Percentiles rank a stretch among this genome's conserved stretches.
These are phyloP conservation scores for Dysphania ambrosioides DNA, from an alignment of 148 eudicot genomes.

Conservation along the genomic window DNA sequence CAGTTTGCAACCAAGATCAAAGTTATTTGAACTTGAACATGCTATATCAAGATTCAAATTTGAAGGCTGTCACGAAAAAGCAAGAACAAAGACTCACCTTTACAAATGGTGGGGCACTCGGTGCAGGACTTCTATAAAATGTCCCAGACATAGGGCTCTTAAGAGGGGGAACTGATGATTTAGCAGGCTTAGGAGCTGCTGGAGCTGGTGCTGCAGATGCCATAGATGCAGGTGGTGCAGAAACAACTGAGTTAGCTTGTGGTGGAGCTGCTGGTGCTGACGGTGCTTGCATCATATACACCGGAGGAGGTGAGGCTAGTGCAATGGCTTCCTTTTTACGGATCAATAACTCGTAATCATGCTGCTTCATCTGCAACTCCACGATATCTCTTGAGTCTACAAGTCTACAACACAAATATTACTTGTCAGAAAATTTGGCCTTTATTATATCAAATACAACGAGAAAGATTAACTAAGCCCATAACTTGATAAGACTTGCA, in stretches of 20 bases:
- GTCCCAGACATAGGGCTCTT: constrained; percentile 86
- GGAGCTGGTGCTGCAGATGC: constrained; percentile 40
- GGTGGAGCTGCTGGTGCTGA: constrained; percentile 26
- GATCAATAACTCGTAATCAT: constrained; percentile 60
- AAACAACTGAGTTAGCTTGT: constrained; percentile 25
- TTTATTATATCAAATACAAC: not conserved
- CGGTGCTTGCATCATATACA: constrained; percentile 49
- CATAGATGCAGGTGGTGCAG: constrained; percentile 28
- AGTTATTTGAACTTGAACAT: not conserved
- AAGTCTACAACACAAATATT: constrained; percentile 38
- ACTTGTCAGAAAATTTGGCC: not conserved
- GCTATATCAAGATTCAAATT: not conserved
- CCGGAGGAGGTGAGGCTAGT: constrained; percentile 44
- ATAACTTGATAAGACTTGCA: constrained; percentile 62
- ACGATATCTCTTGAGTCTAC: constrained; percentile 80
- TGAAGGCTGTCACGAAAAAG: not conserved
- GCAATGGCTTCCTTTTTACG: constrained; percentile 71
- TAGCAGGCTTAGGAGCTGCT: constrained; percentile 38
- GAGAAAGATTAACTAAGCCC: not conserved
- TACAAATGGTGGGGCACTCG: constrained; percentile 66
- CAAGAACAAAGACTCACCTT: constrained; percentile 38
- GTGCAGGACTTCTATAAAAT: constrained; percentile 67
- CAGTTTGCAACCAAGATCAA: no score
- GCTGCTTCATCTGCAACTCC: constrained; percentile 69
- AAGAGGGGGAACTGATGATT: constrained; percentile 58